These are phyloP conservation scores for Alternaria triticina DNA, from an alignment of 2,329 filamentous ascomycete genomes.

Conservation along the genomic window DNA sequence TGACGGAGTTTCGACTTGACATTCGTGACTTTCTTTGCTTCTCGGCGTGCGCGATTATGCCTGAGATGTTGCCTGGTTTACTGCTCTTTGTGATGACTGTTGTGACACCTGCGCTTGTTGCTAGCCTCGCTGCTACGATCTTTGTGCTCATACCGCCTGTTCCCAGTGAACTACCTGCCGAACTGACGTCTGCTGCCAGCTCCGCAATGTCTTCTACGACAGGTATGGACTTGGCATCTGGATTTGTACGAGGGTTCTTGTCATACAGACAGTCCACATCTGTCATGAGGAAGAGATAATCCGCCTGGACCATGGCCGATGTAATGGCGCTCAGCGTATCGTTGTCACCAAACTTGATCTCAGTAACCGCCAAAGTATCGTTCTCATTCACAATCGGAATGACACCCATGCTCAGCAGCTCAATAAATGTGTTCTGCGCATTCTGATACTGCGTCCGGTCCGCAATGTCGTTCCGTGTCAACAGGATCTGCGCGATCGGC, in stretches of 20 bases:
- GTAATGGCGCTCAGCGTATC: slow-evolving; percentile 97
- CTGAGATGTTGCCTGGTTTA: slow-evolving; percentile 88
- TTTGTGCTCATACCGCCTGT: slow-evolving; percentile 99
- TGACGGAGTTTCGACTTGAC: slow-evolving; percentile 37
- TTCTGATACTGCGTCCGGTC: slow-evolving; percentile 96
- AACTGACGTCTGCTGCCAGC: slow-evolving; percentile 87
- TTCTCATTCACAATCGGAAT: slow-evolving; percentile 99
- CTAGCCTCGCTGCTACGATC: slow-evolving; percentile 89
- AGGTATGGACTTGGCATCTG: slow-evolving; percentile 87
- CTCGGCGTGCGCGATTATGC: slow-evolving; percentile 84
- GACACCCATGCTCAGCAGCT: slow-evolving; percentile 91
- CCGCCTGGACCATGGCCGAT: slow-evolving; percentile 94
- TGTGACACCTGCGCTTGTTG: slow-evolving; percentile 92
- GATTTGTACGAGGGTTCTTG: slow-evolving; percentile 86
- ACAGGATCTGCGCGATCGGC: slow-evolving; percentile 90
- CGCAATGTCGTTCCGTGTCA: slow-evolving; percentile 95
- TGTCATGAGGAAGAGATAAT: slow-evolving; percentile 97
- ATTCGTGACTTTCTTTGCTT: slow-evolving; percentile 56
- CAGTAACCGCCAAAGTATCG: slow-evolving; percentile 92
- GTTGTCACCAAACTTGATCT: slow-evolving; percentile 99
- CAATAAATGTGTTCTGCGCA: slow-evolving; percentile 91
- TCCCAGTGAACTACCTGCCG: slow-evolving; percentile 84
- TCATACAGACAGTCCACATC: slow-evolving; percentile 98
- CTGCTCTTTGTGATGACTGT: slow-evolving; percentile 94
- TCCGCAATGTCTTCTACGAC: slow-evolving; percentile 87